Conservation (phyloP, 1,284 basidiomycete species). For the Sparassis latifolia region DNA sequence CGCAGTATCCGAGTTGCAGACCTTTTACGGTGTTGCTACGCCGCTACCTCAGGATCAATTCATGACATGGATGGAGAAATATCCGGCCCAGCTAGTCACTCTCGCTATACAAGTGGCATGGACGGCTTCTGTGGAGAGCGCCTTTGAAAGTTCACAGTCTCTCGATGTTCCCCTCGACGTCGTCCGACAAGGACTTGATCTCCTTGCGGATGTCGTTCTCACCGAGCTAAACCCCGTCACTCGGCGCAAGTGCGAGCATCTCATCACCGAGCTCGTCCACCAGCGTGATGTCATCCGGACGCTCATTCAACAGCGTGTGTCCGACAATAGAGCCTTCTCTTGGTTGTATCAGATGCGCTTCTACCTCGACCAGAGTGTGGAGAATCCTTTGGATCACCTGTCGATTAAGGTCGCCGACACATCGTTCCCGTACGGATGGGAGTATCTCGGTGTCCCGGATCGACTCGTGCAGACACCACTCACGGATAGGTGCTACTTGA, state of each 20-base stretch:
- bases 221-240: conserved; percentile 85
- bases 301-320: conserved; percentile 65
- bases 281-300: conserved; percentile 91
- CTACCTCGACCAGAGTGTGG: conserved; percentile 71
- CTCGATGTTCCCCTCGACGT: conserved; percentile 71
- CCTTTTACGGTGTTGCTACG: conserved; percentile 70
- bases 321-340: conserved; percentile 70
- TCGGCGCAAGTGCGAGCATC: conserved; percentile 95
- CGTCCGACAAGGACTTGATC: conserved; percentile 80
- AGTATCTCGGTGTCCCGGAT: conserved; percentile 96
- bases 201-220: conserved; percentile 93
- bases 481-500: conserved; percentile 96
- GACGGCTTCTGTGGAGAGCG: conserved; percentile 81
- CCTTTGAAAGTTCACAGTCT: conserved; percentile 50
- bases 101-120: conserved; percentile 92
- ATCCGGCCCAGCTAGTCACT: conserved; percentile 94
- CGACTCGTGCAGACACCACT: conserved; percentile 97
- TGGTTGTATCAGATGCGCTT: conserved; percentile 99
- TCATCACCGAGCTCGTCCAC: conserved; percentile 98
- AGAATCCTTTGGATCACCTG: conserved; percentile 78
- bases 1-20: conserved; percentile 73
- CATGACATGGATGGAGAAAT: conserved; percentile 87
- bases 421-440: conserved; percentile 95
- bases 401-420: conserved; percentile 87
- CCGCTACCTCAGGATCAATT: conserved; percentile 59